A percentile compares a stretch with the other conserved stretches of the same genome.
These are phyloP conservation scores for Panaeolus papilionaceus DNA, from an alignment of 768 basidiomycete species.

Conservation along the genomic window DNA sequence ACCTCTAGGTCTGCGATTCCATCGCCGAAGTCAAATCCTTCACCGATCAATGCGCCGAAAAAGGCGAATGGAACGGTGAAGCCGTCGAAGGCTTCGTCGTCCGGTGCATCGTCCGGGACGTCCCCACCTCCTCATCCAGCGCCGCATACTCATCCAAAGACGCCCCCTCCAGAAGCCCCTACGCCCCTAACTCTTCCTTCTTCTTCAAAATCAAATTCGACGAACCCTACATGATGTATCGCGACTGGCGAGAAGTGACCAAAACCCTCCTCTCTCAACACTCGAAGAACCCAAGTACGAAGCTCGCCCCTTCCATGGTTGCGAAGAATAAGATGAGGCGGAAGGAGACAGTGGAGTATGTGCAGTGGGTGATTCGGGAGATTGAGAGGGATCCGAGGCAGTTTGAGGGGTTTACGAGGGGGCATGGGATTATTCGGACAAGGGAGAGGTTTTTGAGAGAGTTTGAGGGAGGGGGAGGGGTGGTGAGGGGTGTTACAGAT, in stretches of 20 bases:
- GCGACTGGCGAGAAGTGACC: slow-evolving; percentile 96
- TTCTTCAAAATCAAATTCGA: slow-evolving; percentile 99
- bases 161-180: slow-evolving; percentile 70
- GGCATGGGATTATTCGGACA: slow-evolving; percentile 85
- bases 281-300: slow-evolving; percentile 32
- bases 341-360: slow-evolving; percentile 80
- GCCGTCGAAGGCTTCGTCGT: slow-evolving; percentile 95
- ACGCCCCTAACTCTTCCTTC: slow-evolving; percentile 81
- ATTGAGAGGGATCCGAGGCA: slow-evolving; percentile 62
- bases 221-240: slow-evolving; percentile 98
- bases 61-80: slow-evolving; percentile 84
- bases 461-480: slow-evolving; percentile 62
- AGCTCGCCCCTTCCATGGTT: slow-evolving; percentile 43
- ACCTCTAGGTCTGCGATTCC: slow-evolving; percentile 44
- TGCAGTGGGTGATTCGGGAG: slow-evolving; percentile 82
- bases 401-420: slow-evolving; percentile 70
- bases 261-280: slow-evolving; percentile 65
- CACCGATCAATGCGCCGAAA: slow-evolving; percentile 67
- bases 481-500: slow-evolving; percentile 32
- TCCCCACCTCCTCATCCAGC: slow-evolving; percentile 32
- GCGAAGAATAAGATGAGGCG: slow-evolving; percentile 75
- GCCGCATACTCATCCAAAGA: slow-evolving; percentile 29
- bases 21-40: slow-evolving; percentile 76
- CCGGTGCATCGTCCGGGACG: slow-evolving; percentile 66
- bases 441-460: slow-evolving; percentile 72